phyloP scores from a whole-genome alignment of 202 grass and related monocot species.

The Setaria viridis region DNA sequence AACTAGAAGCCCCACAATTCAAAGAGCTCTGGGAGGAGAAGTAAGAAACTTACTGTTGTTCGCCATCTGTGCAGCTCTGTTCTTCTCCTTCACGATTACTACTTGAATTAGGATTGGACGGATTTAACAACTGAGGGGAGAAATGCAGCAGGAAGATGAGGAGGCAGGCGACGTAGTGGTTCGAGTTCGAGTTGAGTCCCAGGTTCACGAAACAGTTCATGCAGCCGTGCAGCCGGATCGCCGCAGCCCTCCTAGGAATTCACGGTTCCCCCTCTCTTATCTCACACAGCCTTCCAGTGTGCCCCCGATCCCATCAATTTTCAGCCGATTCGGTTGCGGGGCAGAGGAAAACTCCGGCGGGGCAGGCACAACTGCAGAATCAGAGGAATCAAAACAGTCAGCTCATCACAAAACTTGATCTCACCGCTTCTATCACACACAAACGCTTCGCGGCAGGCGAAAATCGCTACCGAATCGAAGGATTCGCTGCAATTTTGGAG shows the following conservation, averaged over 20 bases:
- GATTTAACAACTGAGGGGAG: constrained; percentile 77
- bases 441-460: not conserved
- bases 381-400: not conserved
- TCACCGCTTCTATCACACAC: not conserved
- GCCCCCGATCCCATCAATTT: constrained; percentile 47
- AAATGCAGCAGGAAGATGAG: constrained; percentile 97
- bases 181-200: constrained; percentile 95
- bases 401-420: not conserved
- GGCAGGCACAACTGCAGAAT: constrained; percentile 39
- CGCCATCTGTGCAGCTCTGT: constrained; percentile 65
- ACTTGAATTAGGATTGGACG: constrained; percentile 51
- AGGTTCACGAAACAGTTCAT: constrained; percentile 99
- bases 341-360: constrained; percentile 11
- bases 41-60: constrained; percentile 64
- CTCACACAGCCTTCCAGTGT: constrained; percentile 41
- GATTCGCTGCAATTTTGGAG: not conserved
- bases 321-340: constrained; percentile 18
- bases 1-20: not conserved
- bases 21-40: not conserved
- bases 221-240: constrained; percentile 51
- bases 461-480: not conserved
- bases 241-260: constrained; percentile 27
- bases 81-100: constrained; percentile 52
- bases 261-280: constrained; percentile 14
- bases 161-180: constrained; percentile 93